phyloP scores from a whole-genome alignment of 1,284 basidiomycete species.

The Phellinidium pouzarii region DNA sequence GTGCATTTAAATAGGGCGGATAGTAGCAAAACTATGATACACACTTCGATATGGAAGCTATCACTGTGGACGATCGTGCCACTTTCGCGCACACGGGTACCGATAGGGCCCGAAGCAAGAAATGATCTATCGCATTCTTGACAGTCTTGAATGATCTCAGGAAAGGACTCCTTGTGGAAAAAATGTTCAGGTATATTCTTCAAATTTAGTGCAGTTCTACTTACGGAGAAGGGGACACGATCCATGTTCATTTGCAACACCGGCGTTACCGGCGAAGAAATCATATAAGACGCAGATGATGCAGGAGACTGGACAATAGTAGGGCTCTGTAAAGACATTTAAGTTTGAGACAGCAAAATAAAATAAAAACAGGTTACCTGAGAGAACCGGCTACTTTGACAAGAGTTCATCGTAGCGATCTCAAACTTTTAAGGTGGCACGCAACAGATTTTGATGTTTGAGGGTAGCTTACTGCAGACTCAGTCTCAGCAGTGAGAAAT shows the following conservation, averaged over 20 bases:
- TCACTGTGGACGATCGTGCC: conserved; percentile 1
- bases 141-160: neutral
- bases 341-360: neutral
- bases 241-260: conserved; percentile 11
- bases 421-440: too few species aligned
- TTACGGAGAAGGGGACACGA: conserved; percentile 11
- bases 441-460: too few species aligned
- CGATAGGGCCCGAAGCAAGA: neutral
- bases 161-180: conserved; percentile 3
- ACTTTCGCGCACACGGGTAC: neutral
- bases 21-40: neutral
- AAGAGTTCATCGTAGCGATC: conserved; percentile 9
- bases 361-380: neutral
- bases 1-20: neutral
- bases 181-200: neutral
- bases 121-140: neutral
- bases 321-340: conserved; percentile 7
- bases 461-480: too few species aligned
- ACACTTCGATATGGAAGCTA: conserved; percentile 17
- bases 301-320: conserved; percentile 15
- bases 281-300: conserved; percentile 1
- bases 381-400: conserved; percentile 13
- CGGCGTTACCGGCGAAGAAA: conserved; percentile 12
- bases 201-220: neutral
- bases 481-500: too few species aligned